Conservation (phyloP, 2,329 filamentous ascomycete species). For the Colletotrichum abscissum region DNA sequence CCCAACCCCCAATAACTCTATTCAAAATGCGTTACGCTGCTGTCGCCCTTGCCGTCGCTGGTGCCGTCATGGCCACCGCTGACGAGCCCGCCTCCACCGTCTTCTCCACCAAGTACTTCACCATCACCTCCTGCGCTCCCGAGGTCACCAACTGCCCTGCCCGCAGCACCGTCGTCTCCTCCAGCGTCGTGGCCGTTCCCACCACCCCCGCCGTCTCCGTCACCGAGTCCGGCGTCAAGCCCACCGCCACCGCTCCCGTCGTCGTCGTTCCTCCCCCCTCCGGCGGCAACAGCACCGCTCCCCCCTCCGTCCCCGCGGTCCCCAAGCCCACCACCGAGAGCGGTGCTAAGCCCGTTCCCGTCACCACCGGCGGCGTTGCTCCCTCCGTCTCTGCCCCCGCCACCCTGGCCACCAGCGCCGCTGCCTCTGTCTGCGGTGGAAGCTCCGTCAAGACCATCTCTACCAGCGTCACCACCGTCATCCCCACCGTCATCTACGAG, state of each 20-base stretch:
- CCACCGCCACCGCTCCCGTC: slow-evolving; percentile 39
- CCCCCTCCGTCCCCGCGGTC: slow-evolving; percentile 34
- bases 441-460: slow-evolving; percentile 63
- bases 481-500: slow-evolving; percentile 64
- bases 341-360: slow-evolving; percentile 34
- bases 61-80: slow-evolving; percentile 51
- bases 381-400: slow-evolving; percentile 38
- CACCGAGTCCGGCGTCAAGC: slow-evolving; percentile 32
- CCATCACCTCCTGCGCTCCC: slow-evolving; percentile 65
- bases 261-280: slow-evolving; percentile 41
- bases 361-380: slow-evolving; percentile 37
- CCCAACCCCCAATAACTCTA: slow-evolving; percentile 37
- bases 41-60: slow-evolving; percentile 59
- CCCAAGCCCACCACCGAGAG: slow-evolving; percentile 35
- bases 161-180: slow-evolving; percentile 53
- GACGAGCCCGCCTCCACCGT: slow-evolving; percentile 53
- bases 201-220: slow-evolving; percentile 59
- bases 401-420: slow-evolving; percentile 32
- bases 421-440: slow-evolving; percentile 42
- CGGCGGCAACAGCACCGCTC: slow-evolving; percentile 38
- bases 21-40: slow-evolving; percentile 74
- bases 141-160: slow-evolving; percentile 61
- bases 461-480: slow-evolving; percentile 66
- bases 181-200: slow-evolving; percentile 47
- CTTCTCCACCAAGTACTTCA: slow-evolving; percentile 67